Percentiles rank a stretch among this genome's conserved stretches.
These are phyloP conservation scores for Cavenderia fasciculata DNA, from an alignment of 78 protist genomes.

Conservation along the genomic window DNA sequence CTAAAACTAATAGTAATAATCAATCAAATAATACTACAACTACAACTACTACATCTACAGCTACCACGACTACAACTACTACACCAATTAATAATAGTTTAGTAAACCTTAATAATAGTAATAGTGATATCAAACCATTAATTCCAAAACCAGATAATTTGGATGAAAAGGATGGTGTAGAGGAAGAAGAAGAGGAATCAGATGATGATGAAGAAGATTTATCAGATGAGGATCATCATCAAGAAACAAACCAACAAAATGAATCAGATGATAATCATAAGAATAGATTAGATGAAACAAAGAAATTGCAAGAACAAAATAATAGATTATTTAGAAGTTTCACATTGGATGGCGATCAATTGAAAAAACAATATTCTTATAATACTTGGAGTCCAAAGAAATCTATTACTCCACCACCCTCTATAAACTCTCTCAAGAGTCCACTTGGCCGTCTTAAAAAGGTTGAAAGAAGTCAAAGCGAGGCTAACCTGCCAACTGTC, in stretches of 20 bases:
- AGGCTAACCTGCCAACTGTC: constrained; percentile 8
- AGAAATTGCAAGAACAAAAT: neutral
- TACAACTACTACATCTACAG: neutral
- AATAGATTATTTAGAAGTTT: neutral
- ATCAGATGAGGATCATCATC: neutral
- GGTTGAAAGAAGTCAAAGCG: constrained; percentile 51
- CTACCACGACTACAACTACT: neutral
- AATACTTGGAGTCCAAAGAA: neutral
- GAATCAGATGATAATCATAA: neutral
- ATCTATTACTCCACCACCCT: neutral
- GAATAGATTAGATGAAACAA: neutral
- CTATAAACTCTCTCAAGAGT: neutral
- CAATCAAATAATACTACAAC: neutral
- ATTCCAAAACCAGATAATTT: constrained; percentile 23
- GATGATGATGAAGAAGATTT: neutral
- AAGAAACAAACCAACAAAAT: neutral
- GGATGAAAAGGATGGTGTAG: no score
- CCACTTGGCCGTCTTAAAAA: neutral
- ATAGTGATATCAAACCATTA: neutral
- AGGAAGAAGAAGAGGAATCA: neutral
- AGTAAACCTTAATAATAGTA: neutral
- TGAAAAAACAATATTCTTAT: neutral
- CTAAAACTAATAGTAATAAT: no score
- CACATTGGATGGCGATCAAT: neutral
- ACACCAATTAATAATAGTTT: neutral